Percentiles rank a stretch among this genome's conserved stretches.
Conservation (phyloP, 345 rosid species). For the Erucastrum elatum region DNA sequence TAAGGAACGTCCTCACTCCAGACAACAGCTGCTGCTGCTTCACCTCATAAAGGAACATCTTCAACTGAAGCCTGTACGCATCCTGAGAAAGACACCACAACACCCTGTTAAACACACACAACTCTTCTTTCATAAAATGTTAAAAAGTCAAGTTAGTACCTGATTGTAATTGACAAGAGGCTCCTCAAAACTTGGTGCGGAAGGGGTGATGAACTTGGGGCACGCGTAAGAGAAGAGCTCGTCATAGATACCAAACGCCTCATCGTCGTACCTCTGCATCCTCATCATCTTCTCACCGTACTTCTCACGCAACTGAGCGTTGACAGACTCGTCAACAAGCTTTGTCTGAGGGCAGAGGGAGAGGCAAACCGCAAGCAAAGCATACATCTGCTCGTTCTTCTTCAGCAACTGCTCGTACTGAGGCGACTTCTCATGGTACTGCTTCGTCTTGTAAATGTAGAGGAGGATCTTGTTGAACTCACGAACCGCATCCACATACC, state of each 20-base stretch:
- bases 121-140: not conserved
- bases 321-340: slow-evolving; percentile 91
- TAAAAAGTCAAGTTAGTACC: slow-evolving; percentile 41
- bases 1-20: slow-evolving; percentile 82
- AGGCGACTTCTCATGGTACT: slow-evolving; percentile 83
- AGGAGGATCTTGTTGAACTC: slow-evolving; percentile 94
- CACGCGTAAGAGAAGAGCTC: slow-evolving; percentile 99
- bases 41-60: slow-evolving; percentile 90
- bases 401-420: slow-evolving; percentile 94
- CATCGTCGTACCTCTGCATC: slow-evolving; percentile 93
- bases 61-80: slow-evolving; percentile 93
- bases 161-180: slow-evolving; percentile 95
- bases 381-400: slow-evolving; percentile 99
- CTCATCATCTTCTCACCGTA: slow-evolving; percentile 96
- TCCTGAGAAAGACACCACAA: slow-evolving; percentile 51
- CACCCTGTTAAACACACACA: not conserved
- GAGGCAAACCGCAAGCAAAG: slow-evolving; percentile 76
- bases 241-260: slow-evolving; percentile 76
- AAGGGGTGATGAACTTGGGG: slow-evolving; percentile 96
- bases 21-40: slow-evolving; percentile 89
- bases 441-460: slow-evolving; percentile 93
- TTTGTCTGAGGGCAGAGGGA: slow-evolving; percentile 92
- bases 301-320: slow-evolving; percentile 83
- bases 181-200: slow-evolving; percentile 90
- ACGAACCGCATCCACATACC: slow-evolving; percentile 95